Conservation (phyloP, 2,329 filamentous ascomycete genomes). For the Onygena corvina region DNA sequence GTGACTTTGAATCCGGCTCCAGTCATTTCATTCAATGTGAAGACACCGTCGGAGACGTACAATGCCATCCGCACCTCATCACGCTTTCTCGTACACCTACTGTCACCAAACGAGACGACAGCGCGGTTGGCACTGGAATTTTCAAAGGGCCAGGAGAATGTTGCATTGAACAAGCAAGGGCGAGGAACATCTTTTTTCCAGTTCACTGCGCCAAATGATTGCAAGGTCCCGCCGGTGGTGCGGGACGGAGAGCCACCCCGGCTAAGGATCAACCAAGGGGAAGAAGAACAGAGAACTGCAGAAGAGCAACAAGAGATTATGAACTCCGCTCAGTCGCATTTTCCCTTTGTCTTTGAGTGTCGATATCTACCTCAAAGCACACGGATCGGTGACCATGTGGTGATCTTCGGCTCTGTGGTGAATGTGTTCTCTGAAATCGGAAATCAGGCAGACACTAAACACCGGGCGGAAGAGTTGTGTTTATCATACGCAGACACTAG, state of each 20-base stretch:
- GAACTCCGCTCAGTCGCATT: conserved; percentile 24
- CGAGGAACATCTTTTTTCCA: conserved; percentile 8
- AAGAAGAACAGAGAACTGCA: conserved; percentile 10
- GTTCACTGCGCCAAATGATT: conserved; percentile 11
- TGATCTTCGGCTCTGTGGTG: conserved; percentile 30
- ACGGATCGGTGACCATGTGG: conserved; percentile 31
- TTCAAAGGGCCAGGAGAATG: conserved; percentile 29
- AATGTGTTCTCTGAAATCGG: conserved; percentile 19
- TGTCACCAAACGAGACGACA: conserved; percentile 26
- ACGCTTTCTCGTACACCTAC: conserved; percentile 42
- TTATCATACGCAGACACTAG: conserved; percentile 34
- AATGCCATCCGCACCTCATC: conserved; percentile 38
- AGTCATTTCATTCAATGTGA: conserved; percentile 52
- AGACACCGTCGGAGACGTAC: conserved; percentile 44
- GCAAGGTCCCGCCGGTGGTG: conserved; percentile 7
- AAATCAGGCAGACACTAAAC: background rate
- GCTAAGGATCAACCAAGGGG: conserved; percentile 6
- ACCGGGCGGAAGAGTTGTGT: conserved; percentile 22
- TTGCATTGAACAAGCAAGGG: conserved; percentile 18
- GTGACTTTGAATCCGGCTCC: conserved; percentile 45
- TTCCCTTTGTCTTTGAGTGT: conserved; percentile 33
- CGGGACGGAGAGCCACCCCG: conserved; percentile 15
- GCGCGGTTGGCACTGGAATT: conserved; percentile 31
- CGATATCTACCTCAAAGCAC: conserved; percentile 26
- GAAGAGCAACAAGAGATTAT: conserved; percentile 9